Evolutionary conservation across 495 filamentous ascomycete genomes (phyloP).

Genomic region (Aspergillus coremiiformis): DNA sequence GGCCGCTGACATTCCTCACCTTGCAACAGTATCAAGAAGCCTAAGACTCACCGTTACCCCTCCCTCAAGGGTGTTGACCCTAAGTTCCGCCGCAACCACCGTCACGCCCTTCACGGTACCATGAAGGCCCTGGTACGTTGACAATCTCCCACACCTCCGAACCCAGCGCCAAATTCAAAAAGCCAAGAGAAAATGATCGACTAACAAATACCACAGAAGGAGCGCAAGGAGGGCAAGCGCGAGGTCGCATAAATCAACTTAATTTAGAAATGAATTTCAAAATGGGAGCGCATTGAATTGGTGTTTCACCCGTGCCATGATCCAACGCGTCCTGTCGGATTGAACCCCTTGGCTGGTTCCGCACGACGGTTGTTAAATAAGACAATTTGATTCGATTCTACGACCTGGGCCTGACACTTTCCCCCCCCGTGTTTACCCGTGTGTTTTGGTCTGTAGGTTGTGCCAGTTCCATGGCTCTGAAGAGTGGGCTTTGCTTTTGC

Average conservation of each 20-base stretch:
- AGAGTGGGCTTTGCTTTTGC: constrained; percentile 5
- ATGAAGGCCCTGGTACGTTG: constrained; percentile 89
- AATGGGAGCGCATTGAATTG: constrained; percentile 34
- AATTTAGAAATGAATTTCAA: constrained; percentile 22
- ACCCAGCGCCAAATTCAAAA: neutral
- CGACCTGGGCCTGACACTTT: constrained; percentile 7
- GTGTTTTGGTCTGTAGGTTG: neutral
- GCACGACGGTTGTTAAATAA: constrained; percentile 16
- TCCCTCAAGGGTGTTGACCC: constrained; percentile 98
- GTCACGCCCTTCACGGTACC: constrained; percentile 97
- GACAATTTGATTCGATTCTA: constrained; percentile 15
- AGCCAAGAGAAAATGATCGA: constrained; percentile 12
- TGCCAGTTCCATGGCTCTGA: neutral
- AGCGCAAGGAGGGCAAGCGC: constrained; percentile 92
- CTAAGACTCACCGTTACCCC: constrained; percentile 96
- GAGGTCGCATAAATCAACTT: constrained; percentile 66
- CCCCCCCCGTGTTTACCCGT: neutral
- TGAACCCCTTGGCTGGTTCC: constrained; percentile 8
- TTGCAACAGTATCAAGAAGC: constrained; percentile 91
- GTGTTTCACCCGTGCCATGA: constrained; percentile 36
- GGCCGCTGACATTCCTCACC: constrained; percentile 28
- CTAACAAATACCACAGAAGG: constrained; percentile 69
- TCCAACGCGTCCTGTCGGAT: constrained; percentile 18
- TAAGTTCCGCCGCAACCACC: constrained; percentile 99
- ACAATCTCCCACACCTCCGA: constrained; percentile 1